These are phyloP conservation scores for Talaromyces sp. DNA, from an alignment of 2,329 filamentous ascomycete species.

Conservation along the genomic window DNA sequence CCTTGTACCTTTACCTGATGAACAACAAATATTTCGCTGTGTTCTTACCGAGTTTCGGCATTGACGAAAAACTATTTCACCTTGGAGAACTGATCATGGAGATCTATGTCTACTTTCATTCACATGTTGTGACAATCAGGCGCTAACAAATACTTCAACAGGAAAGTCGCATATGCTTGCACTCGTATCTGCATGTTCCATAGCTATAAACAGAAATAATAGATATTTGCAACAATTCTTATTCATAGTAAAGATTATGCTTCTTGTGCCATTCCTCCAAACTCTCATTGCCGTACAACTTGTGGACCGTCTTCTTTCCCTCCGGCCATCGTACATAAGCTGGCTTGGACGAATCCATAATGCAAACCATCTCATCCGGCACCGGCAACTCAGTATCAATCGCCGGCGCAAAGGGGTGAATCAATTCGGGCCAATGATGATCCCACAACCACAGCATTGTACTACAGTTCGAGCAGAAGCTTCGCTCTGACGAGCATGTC, in stretches of 20 bases:
- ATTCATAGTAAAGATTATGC: slow-evolving; percentile 36
- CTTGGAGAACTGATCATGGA: slow-evolving; percentile 61
- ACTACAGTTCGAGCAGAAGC: slow-evolving; percentile 48
- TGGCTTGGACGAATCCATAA: slow-evolving; percentile 44
- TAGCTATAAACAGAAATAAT: background rate
- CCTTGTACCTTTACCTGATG: slow-evolving; percentile 34
- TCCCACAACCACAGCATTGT: slow-evolving; percentile 50
- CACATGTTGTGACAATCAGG: background rate
- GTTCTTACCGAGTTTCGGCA: slow-evolving; percentile 58
- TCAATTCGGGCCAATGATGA: slow-evolving; percentile 46
- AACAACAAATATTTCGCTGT: slow-evolving; percentile 63
- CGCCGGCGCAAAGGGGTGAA: slow-evolving; percentile 49
- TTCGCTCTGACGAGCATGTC: slow-evolving; percentile 43
- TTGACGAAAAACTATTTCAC: slow-evolving; percentile 58
- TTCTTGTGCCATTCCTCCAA: slow-evolving; percentile 48
- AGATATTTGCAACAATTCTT: background rate
- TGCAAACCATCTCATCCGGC: slow-evolving; percentile 48
- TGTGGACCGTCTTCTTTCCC: slow-evolving; percentile 44
- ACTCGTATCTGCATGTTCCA: background rate
- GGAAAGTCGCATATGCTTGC: background rate
- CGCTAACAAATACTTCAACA: slow-evolving; percentile 24
- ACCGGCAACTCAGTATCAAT: slow-evolving; percentile 47
- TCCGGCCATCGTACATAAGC: slow-evolving; percentile 48
- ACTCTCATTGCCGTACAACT: slow-evolving; percentile 38
- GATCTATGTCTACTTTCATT: background rate